Evolutionary conservation across 495 filamentous ascomycete genomes (phyloP), one percentile per base, ranked within the genome.

Genomic region (Penicillium coprophilum): DNA sequence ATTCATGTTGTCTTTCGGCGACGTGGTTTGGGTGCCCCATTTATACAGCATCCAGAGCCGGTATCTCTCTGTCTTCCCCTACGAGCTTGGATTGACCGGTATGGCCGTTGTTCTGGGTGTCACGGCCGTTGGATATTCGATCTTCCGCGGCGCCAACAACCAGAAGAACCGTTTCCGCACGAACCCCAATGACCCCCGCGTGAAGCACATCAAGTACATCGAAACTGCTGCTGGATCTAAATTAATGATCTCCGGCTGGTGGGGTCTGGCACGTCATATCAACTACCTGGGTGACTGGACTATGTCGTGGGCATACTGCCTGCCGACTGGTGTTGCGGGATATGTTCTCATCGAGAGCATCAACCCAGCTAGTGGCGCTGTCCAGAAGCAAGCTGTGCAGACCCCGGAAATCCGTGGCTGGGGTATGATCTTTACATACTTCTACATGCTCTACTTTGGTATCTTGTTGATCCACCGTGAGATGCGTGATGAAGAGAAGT

Each of bases 251-350:
- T 88, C 89, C 6, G 94, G 94, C 28, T 98, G 95, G 95, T 97
- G 94, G 95, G 95, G 94, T 38, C 75, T 81, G 20, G 87, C 91
- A 12, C 81, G 95, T 17, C 95, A 98, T 70, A 93, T 97, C 78
- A 98, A 97, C 75, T 97, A 98, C 69, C 72, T 96, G n/a, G 95
- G 93, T 38, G 94, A 98, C 73, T 97, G 93, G 93, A 73, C 92
- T 50, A 90, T 96, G 85, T 82, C 86, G 15, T 97, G 92, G 90
- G 85, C 90, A 0, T 98, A 93, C 72, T 89, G 86, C 56, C 77
- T 98, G 20, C 94, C 95, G 0, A 97, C 94, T 6, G 91, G 91
- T 6, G 73, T 96, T 53, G 87, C 92, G 0, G 92, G 92, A 27
- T 96, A 91, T 67, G 71, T 80, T 55, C 81, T 84, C 24, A 68